phyloP scores from a whole-genome alignment of 2,329 filamentous ascomycete species.

The Exophiala bonariae region DNA sequence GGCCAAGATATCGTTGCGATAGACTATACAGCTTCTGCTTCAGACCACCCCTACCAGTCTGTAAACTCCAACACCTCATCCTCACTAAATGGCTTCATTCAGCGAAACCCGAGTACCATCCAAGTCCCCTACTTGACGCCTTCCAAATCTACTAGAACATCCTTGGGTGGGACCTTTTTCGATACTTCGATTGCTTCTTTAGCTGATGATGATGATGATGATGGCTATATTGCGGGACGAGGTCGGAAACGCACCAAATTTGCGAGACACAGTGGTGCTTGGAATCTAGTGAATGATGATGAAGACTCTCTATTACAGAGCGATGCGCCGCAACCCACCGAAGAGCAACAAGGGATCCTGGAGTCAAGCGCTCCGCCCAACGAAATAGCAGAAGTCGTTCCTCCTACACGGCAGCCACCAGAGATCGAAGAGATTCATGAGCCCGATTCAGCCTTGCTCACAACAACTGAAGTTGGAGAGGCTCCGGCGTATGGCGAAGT shows the following conservation, averaged over 20 bases:
- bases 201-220: conserved; percentile 62
- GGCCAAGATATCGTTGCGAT: conserved; percentile 1
- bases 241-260: conserved; percentile 71
- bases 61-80: background rate
- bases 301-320: conserved; percentile 13
- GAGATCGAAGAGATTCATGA: too few relatives aligned
- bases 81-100: conserved; percentile 1
- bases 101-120: conserved; percentile 12
- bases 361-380: too few relatives aligned
- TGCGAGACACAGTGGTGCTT: conserved; percentile 65
- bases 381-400: too few relatives aligned
- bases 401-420: too few relatives aligned
- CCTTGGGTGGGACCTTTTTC: conserved; percentile 15
- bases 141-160: conserved; percentile 11
- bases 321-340: too few relatives aligned
- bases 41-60: background rate
- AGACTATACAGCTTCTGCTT: conserved; percentile 12
- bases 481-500: too few relatives aligned
- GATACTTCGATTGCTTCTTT: conserved; percentile 46
- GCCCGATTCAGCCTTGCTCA: too few relatives aligned
- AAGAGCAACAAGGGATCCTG: too few relatives aligned
- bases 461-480: too few relatives aligned
- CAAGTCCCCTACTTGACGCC: conserved; percentile 18
- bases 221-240: conserved; percentile 56
- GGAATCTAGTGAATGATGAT: conserved; percentile 66